Conservation (phyloP, 2,329 filamentous ascomycete genomes). For the Aspergillus sergii region DNA sequence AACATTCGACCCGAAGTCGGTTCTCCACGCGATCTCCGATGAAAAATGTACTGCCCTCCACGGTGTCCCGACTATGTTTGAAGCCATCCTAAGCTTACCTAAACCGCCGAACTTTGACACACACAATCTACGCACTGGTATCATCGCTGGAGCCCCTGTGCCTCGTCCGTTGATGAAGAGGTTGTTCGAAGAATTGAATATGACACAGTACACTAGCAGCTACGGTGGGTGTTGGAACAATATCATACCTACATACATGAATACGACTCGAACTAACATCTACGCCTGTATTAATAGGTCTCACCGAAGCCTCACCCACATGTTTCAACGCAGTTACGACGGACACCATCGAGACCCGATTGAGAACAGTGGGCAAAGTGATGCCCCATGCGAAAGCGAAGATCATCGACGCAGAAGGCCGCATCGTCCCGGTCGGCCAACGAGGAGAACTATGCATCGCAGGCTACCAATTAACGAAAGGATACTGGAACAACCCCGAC, state of each 20-base stretch:
- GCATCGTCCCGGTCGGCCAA: conserved; percentile 67
- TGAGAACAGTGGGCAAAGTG: conserved; percentile 74
- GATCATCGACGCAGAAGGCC: conserved; percentile 67
- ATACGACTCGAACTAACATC: background rate
- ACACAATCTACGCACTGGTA: conserved; percentile 69
- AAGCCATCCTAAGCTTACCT: conserved; percentile 59
- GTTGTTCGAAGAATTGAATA: conserved; percentile 70
- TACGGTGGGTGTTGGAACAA: conserved; percentile 45
- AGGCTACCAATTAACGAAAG: conserved; percentile 70
- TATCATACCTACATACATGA: background rate
- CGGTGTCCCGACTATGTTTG: conserved; percentile 84
- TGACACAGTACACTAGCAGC: conserved; percentile 72
- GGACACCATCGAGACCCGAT: conserved; percentile 66
- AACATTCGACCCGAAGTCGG: conserved; percentile 69
- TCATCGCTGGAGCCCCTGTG: conserved; percentile 77
- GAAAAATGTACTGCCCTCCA: conserved; percentile 75
- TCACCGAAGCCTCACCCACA: conserved; percentile 78
- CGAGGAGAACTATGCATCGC: conserved; percentile 76
- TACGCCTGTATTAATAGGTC: conserved; percentile 37
- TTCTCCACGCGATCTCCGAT: conserved; percentile 66
- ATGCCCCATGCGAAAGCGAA: conserved; percentile 78
- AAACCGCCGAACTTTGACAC: conserved; percentile 51
- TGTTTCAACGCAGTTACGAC: conserved; percentile 80
- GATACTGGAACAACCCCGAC: conserved; percentile 67
- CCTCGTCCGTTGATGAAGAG: conserved; percentile 74